These are phyloP conservation scores for Blastocystis sp. DNA, from an alignment of 352 stramenopile genomes.

Conservation along the genomic window DNA sequence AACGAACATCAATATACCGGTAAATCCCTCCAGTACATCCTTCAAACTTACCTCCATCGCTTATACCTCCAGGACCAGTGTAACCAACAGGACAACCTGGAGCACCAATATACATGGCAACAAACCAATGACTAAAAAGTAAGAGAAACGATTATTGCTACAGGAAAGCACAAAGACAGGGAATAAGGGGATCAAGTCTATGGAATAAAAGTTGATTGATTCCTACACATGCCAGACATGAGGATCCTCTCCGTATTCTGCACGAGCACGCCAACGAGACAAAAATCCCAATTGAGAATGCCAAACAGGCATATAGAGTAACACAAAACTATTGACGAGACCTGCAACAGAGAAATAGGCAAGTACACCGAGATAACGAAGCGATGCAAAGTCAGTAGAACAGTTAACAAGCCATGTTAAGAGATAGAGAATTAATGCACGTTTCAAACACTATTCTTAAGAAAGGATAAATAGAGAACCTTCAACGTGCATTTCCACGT, in stretches of 20 bases:
- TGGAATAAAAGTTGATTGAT: neutral
- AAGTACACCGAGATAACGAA: constrained; percentile 41
- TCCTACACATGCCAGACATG: neutral
- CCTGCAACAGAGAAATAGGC: constrained; percentile 59
- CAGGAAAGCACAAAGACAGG: neutral
- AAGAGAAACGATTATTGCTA: neutral
- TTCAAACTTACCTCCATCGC: constrained; percentile 5
- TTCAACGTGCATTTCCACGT: constrained; percentile 18
- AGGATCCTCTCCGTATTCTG: neutral
- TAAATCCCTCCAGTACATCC: constrained; percentile 62
- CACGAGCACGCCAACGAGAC: constrained; percentile 29
- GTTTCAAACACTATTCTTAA: constrained; percentile 16
- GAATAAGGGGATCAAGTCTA: constrained; percentile 50
- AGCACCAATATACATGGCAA: constrained; percentile 30
- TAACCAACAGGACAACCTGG: constrained; percentile 34
- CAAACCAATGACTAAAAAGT: constrained; percentile 15
- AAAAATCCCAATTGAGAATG: neutral
- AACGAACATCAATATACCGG: constrained; percentile 50
- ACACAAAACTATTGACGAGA: constrained; percentile 15
- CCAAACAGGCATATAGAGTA: constrained; percentile 48
- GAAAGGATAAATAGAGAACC: neutral
- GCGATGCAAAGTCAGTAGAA: neutral
- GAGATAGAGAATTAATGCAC: constrained; percentile 36
- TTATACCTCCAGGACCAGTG: constrained; percentile 36
- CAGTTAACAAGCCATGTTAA: constrained; percentile 46